A percentile compares a stretch with the other conserved stretches of the same genome.
phyloP scores from a whole-genome alignment of 345 rosid species.

The Euclidium syriacum region DNA sequence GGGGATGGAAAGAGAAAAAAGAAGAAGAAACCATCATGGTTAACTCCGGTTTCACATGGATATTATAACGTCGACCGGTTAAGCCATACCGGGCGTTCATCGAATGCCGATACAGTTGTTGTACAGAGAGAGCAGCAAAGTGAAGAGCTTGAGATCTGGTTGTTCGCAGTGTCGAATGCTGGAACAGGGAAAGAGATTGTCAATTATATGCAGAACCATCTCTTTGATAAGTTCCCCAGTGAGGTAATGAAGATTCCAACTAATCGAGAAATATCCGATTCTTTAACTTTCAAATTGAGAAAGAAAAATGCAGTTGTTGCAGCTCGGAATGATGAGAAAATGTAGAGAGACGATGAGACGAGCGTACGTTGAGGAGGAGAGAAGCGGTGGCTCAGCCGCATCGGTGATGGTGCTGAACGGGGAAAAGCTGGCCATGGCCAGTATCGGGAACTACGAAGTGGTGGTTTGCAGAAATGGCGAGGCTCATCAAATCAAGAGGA shows the following conservation, averaged over 20 bases:
- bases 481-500: constrained; percentile 44
- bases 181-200: constrained; percentile 43
- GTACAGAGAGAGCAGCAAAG: constrained; percentile 64
- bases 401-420: constrained; percentile 62
- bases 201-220: constrained; percentile 56
- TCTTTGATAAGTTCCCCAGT: constrained; percentile 39
- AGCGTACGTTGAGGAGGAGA: constrained; percentile 39
- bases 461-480: constrained; percentile 60
- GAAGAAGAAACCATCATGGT: constrained; percentile 58
- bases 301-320: constrained; percentile 30
- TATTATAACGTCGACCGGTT: constrained; percentile 44
- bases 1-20: constrained; percentile 28
- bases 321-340: constrained; percentile 48
- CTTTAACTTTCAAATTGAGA: not conserved
- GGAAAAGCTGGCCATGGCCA: constrained; percentile 55
- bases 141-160: constrained; percentile 58
- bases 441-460: constrained; percentile 53
- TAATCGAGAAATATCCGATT: not conserved
- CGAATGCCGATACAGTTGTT: constrained; percentile 36
- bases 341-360: constrained; percentile 51
- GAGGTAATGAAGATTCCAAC: constrained; percentile 31
- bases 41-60: constrained; percentile 61
- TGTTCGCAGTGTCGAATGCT: constrained; percentile 53
- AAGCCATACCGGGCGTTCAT: constrained; percentile 6
- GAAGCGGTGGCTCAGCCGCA: constrained; percentile 40